Base-by-base conservation (phyloP, 129 eudicot genomes). In the Ambrosia trifida region DNA sequence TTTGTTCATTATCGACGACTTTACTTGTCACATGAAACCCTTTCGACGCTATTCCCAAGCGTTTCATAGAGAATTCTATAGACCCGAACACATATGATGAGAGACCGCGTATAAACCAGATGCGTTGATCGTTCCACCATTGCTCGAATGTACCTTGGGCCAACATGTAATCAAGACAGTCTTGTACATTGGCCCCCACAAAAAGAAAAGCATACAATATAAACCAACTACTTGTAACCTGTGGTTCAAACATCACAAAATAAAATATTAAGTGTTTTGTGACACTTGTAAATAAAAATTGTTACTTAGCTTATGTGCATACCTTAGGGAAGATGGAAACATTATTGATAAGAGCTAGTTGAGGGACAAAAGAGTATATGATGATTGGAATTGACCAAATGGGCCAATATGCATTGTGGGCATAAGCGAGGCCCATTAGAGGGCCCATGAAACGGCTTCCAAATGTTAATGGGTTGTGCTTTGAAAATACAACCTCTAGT, bases 11-110 rank as follows among this genome's bases (percentile, higher is more conserved):
- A 11, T 89, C 96, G 2, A 77, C 79, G 4, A 84, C 87, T 84
- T 94, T 94, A 83, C 87, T 85, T 0, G 98, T 94, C 61, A 94
- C 84, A 2, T 80, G 82, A 76, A 89, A 89, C 32, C 96, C 93
- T 30, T 68, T 83, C 8, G 85, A 66, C 2, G 83, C 67, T 4
- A 89, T 86, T 45, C 92, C 88, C 14, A 89, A 51, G 61, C 44
- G 74, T 64, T 83, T 84, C 53, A 69, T 70, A 31, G 73, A 24
- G 76, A 69, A 80, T n/a, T 89, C 96, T 0, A 72, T 35, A 17
- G 68, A 76, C 66, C 86, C 96, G 12, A 89, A 84, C 28, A 86
- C 31, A 80, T 49, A 75, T 2, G 84, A 82, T 5, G 93, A 77
- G 45, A 89, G 76, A 20, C 93, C 90, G 11, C 82, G 80, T 0